Conservation (phyloP, 768 basidiomycete species). For the Pulveroboletus sp. region DNA sequence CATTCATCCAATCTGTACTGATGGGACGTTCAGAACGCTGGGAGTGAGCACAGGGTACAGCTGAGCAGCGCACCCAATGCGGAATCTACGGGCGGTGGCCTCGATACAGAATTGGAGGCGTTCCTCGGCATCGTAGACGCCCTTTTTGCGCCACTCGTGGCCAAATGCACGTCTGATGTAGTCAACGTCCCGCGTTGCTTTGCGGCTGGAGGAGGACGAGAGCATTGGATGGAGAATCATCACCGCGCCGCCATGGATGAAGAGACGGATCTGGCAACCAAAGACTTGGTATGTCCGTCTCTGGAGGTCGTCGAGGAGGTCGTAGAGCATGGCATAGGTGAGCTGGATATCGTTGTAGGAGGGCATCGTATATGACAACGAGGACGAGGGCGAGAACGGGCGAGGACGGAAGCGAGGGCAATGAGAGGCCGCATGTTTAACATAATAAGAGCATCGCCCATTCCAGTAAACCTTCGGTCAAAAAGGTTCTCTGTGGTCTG, state of each 20-base stretch:
- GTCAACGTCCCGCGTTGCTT: conserved; percentile 63
- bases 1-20: conserved; percentile 69
- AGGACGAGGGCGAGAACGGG: neutral
- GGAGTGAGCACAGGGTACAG: neutral
- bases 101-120: conserved; percentile 54
- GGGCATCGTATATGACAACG: conserved; percentile 13
- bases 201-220: conserved; percentile 38
- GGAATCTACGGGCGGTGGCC: conserved; percentile 46
- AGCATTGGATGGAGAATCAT: conserved; percentile 59
- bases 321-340: conserved; percentile 32
- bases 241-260: conserved; percentile 69
- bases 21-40: neutral
- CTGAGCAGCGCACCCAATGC: conserved; percentile 38
- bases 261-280: conserved; percentile 49
- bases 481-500: too few relatives aligned
- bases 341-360: conserved; percentile 35
- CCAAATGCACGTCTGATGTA: conserved; percentile 60
- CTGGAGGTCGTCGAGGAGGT: conserved; percentile 51
- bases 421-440: conserved; percentile 2
- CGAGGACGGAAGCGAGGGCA: neutral
- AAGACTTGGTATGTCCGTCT: conserved; percentile 43
- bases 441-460: neutral
- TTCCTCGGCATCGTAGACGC: conserved; percentile 47
- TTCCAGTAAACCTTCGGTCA: too few relatives aligned
- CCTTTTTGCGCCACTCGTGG: conserved; percentile 45